These are phyloP conservation scores for Podospora pseudopauciseta DNA, from an alignment of 495 filamentous ascomycete species.

Conservation along the genomic window DNA sequence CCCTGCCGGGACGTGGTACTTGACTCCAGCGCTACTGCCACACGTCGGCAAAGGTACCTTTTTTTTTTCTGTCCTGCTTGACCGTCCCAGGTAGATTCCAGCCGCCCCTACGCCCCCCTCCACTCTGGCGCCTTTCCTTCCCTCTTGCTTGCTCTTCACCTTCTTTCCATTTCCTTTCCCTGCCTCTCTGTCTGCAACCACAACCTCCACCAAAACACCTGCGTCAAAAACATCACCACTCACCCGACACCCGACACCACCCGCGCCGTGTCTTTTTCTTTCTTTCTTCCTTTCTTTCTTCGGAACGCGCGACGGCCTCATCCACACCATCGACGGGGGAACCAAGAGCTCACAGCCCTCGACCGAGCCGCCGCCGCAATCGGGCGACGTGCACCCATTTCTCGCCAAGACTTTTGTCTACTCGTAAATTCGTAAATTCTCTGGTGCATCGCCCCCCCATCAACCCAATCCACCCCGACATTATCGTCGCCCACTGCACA, in stretches of 20 bases:
- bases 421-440: not conserved
- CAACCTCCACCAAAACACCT: constrained; percentile 1
- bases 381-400: constrained; percentile 15
- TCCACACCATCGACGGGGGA: not conserved
- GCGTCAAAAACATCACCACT: constrained; percentile 1
- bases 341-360: not conserved
- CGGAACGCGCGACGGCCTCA: not conserved
- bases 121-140: constrained; percentile 4
- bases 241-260: not conserved
- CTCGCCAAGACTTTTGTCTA: constrained; percentile 16
- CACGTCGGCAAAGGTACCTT: constrained; percentile 21
- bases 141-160: not conserved
- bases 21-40: constrained; percentile 17
- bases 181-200: constrained; percentile 3
- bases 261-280: too few species aligned
- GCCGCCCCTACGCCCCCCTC: constrained; percentile 17
- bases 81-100: constrained; percentile 19
- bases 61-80: constrained; percentile 20
- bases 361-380: constrained; percentile 1
- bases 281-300: not conserved
- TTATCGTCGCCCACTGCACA: constrained; percentile 5
- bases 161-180: constrained; percentile 19
- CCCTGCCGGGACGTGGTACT: constrained; percentile 7
- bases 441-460: constrained; percentile 7
- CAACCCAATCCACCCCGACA: not conserved